Percentiles rank a stretch among this genome's conserved stretches.
phyloP scores from a whole-genome alignment of 2,329 filamentous ascomycete genomes.

The Fusarium begoniae region DNA sequence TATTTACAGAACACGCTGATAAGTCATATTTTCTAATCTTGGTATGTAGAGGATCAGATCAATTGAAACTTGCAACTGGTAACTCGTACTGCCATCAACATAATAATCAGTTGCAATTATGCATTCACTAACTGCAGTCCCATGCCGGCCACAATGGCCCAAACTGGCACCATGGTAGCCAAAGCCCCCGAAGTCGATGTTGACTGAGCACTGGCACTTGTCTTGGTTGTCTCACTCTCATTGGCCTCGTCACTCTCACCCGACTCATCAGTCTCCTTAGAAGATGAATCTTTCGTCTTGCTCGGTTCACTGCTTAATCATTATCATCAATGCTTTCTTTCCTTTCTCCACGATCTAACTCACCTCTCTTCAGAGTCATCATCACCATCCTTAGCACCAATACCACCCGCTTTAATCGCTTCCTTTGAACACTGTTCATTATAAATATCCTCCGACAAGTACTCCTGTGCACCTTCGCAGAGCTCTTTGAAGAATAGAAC shows the following conservation, averaged over 20 bases:
- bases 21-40: neutral
- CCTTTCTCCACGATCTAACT: neutral
- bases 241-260: neutral
- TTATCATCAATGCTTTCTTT: rapidly evolving
- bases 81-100: neutral
- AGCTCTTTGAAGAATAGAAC: neutral
- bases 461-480: neutral
- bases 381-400: neutral
- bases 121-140: neutral
- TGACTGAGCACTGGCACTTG: neutral
- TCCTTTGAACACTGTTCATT: neutral
- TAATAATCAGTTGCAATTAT: neutral
- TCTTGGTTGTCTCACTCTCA: neutral
- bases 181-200: neutral
- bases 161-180: neutral
- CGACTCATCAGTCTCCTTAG: neutral
- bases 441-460: neutral
- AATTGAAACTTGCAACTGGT: neutral
- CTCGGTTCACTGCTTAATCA: neutral
- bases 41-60: rapidly evolving
- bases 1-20: neutral
- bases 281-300: neutral
- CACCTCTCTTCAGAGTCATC: neutral
- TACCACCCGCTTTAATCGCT: neutral
- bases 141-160: neutral